Conservation (phyloP, 78 protist species). For the slime mould (Dictyostelium discoideum) region dicty_2.7 NC_007088.5:2741501-2742000, state of each 20-base stretch:
- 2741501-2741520: background rate
- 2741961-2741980: constrained; percentile 86
- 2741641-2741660: background rate
- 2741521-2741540: constrained; percentile 6
- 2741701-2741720: constrained; percentile 78
- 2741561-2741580: constrained; percentile 16
- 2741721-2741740: constrained; percentile 85
- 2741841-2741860: background rate
- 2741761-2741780: constrained; percentile 78
- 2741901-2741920: constrained; percentile 75
- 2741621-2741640: background rate
- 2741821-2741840: constrained; percentile 71
- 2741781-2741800: background rate
- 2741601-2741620: background rate
- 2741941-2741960: constrained; percentile 92
- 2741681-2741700: background rate
- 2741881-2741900: constrained; percentile 80
- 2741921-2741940: constrained; percentile 90
- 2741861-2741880: constrained; percentile 37
- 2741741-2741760: no score
- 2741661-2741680: background rate
- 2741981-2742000: constrained; percentile 96
- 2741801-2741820: constrained; percentile 8
- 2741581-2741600: background rate
- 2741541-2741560: background rate